Evolutionary conservation across 1,139 yeast species (phyloP).

Genomic region (Nakaseomyces nivariensis): DNA sequence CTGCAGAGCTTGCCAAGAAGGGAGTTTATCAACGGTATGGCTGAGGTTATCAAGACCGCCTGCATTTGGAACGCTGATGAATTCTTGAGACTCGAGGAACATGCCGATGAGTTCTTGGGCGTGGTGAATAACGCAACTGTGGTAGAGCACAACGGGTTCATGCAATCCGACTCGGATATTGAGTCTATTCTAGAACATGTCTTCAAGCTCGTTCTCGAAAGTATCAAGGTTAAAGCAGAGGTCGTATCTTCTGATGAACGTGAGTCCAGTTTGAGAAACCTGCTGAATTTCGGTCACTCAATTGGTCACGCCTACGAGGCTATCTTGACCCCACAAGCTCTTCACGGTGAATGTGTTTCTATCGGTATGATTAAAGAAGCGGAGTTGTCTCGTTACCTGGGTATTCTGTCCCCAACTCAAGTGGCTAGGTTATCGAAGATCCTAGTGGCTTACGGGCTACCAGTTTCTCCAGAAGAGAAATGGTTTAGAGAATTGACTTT

Average conservation of each 20-base stretch:
- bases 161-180: conserved; percentile 42
- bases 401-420: conserved; percentile 82
- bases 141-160: conserved; percentile 29
- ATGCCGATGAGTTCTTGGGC: conserved; percentile 57
- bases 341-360: conserved; percentile 97
- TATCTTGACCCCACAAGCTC: conserved; percentile 84
- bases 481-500: conserved; percentile 60
- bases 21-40: conserved; percentile 97
- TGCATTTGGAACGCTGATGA: conserved; percentile 94
- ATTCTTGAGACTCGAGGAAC: conserved; percentile 70
- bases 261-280: conserved; percentile 87
- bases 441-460: conserved; percentile 75
- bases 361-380: conserved; percentile 94
- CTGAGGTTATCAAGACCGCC: conserved; percentile 96
- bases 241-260: conserved; percentile 94
- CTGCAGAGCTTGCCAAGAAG: conserved; percentile 82
- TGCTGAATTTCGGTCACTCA: conserved; percentile 91
- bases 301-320: conserved; percentile 99
- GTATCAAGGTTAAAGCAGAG: conserved; percentile 83
- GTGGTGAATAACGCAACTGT: conserved; percentile 37
- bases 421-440: conserved; percentile 85
- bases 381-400: conserved; percentile 82
- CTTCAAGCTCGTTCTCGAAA: conserved; percentile 70
- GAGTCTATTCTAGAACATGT: conserved; percentile 61
- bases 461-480: conserved; percentile 68